Evolutionary conservation across 2,329 filamentous ascomycete species (phyloP), one percentile per base, ranked within the genome.

Genomic region (Chaetomiaceae sp.): DNA sequence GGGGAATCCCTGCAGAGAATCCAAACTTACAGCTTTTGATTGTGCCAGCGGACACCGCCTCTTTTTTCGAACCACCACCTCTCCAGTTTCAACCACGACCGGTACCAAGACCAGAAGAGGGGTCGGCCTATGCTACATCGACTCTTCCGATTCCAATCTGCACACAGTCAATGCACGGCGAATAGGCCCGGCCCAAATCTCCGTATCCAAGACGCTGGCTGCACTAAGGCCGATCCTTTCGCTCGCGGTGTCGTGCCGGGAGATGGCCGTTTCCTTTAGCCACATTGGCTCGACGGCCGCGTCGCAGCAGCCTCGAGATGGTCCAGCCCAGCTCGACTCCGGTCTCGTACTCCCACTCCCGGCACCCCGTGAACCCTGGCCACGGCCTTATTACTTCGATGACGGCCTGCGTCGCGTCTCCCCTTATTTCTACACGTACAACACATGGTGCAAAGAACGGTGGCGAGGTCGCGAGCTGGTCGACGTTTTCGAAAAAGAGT

Each of bases 351-450:
- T 48, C 7, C 50, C 48, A 3, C 41, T 48, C 16, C 27, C 41
- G 2, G 40, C 44, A 4, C 66, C 71, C 3, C 57, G 62, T 25
- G 66, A 71, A 46, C 58, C 69, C 19, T 77, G 72, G 74, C 79
- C 78, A 8, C 70, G 73, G 50, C 90, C 89, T 0, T 97, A 96
- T 70, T 86, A 86, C 62, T 75, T 96, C 55, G 86, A 96, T 61
- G 85, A 86, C 60, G 90, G 88, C 8, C 73, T 99, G 55, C 85
- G 91, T 44, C 84, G 89, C 57, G 86, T 96, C 27, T 78, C 77
- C 38, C 92, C 92, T 3, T 97, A 99, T 66, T 83, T 93, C 66
- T 96, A 79, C 68, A 96, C 91, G 3, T 96, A 96, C 75, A 95
- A 96, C 65, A 96, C 92, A 0, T 89, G 82, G 71, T 93, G 88